Percentiles rank a stretch among this genome's conserved stretches.
phyloP scores from a whole-genome alignment of 2,329 filamentous ascomycete species.

The Elsinoe ampelina region DNA sequence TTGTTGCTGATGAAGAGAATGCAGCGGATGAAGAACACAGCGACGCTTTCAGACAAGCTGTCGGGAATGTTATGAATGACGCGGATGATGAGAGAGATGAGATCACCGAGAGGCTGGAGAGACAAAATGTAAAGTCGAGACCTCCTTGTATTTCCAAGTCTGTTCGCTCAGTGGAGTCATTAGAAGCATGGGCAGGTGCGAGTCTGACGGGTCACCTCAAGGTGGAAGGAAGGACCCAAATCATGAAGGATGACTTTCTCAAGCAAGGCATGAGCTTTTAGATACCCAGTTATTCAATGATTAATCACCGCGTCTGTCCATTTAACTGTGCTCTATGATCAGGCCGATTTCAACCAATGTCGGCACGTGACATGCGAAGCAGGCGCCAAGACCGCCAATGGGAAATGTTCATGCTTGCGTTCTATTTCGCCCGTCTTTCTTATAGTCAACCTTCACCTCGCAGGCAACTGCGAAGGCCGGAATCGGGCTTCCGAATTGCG shows the following conservation, averaged over 20 bases:
- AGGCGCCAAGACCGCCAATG: no score
- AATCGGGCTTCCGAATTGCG: no score
- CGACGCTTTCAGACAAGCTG: no score
- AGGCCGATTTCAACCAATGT: neutral
- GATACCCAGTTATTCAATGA: neutral
- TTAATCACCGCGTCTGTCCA: neutral
- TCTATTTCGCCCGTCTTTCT: no score
- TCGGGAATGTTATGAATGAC: neutral
- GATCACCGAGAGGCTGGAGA: constrained; percentile 50
- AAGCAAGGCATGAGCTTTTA: constrained; percentile 46
- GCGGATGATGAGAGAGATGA: constrained; percentile 42
- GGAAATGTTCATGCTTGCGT: no score
- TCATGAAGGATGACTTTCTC: constrained; percentile 64
- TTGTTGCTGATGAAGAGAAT: no score
- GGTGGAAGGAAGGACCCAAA: constrained; percentile 56
- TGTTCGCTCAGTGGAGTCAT: constrained; percentile 56
- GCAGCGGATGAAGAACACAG: no score
- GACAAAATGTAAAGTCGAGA: constrained; percentile 37
- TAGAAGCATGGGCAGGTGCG: constrained; percentile 67
- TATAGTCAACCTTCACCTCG: no score
- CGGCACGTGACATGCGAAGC: neutral
- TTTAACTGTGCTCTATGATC: neutral
- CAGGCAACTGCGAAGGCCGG: no score
- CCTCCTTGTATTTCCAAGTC: constrained; percentile 44
- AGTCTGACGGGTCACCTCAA: constrained; percentile 61